Base-by-base conservation (phyloP, 169 alveolate species). In the Cryptosporidium canis region DNA sequence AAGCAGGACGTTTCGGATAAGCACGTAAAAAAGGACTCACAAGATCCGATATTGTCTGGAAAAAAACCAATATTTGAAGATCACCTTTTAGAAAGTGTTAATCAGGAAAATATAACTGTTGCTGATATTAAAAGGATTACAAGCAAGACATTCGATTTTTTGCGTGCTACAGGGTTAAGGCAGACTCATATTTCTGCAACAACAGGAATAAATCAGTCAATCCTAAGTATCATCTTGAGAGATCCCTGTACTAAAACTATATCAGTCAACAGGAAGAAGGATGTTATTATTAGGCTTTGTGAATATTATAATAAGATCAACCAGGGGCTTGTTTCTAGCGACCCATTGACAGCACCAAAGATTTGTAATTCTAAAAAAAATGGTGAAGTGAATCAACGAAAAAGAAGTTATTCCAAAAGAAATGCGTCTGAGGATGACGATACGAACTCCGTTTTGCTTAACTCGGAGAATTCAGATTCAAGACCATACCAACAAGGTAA, bases 281-380 rank as follows among this genome's bases (percentile, higher is more conserved):
- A 77, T 77, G 71, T 61, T 77, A 33, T 77, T 11, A 8, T 11
- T 24, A 77, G 44, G 64, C 70, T 77, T 18, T 61, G 70, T 61
- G 72, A 77, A 21, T 77, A 77, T 33, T 77, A 77, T 56, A 61
- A 48, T 33, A 77, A 61, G 55, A 47, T 77, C 11, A 77, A 77
- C 37, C 27, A n/a, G 43, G 87, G 87, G 3, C 12, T 58, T n/a
- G 33, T 77, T 31, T 77, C 87, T 14, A 61, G 37, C 44, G 87
- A 77, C 47, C 87, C 87, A 58, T 51, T 39, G n/a, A 77, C 87
- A 14, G 87, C 87, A 55, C 87, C 87, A 7, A 77, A 77, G 61
- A 77, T 77, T 16, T 43, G 53, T 39, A 77, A 16, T 11, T 43
- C 45, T 12, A 77, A 77, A 77, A 55, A 58, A 58, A 77, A 29